Conservation (phyloP, 495 filamentous ascomycete genomes). For the Bacidia rubella region DNA sequence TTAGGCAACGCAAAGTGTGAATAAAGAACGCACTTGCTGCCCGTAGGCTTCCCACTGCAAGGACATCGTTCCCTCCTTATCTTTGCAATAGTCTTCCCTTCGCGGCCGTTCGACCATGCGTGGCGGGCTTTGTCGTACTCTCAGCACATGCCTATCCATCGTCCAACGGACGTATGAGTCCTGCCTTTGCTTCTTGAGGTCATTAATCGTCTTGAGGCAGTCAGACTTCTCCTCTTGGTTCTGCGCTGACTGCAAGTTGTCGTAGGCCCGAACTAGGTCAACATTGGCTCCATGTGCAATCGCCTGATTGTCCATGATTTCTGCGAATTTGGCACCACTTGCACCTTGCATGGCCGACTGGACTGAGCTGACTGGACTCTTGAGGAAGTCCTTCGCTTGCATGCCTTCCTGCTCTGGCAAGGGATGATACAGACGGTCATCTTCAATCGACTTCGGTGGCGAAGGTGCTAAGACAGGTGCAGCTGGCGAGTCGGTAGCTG, state of each 20-base stretch:
- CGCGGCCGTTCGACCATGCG: slow-evolving; percentile 9
- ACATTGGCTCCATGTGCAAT: slow-evolving; percentile 20
- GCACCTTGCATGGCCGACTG: slow-evolving; percentile 15
- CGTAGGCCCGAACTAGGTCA: slow-evolving; percentile 20
- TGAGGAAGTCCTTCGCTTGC: slow-evolving; percentile 15
- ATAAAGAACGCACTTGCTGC: slow-evolving; percentile 21
- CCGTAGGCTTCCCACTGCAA: slow-evolving; percentile 23
- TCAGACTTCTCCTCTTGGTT: slow-evolving; percentile 11
- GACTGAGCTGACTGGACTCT: slow-evolving; percentile 20
- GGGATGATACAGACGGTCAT: slow-evolving; percentile 5
- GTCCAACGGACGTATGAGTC: slow-evolving; percentile 26
- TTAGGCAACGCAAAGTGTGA: neutral
- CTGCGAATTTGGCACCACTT: slow-evolving; percentile 15
- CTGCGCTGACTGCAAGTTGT: slow-evolving; percentile 8
- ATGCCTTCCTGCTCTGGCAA: slow-evolving; percentile 7
- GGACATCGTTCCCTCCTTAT: slow-evolving; percentile 10
- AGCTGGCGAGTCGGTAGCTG: neutral
- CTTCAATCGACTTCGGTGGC: neutral
- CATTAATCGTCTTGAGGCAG: slow-evolving; percentile 12
- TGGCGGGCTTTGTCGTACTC: slow-evolving; percentile 18
- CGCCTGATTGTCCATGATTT: slow-evolving; percentile 18
- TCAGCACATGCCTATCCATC: slow-evolving; percentile 25
- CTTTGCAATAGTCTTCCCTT: slow-evolving; percentile 13
- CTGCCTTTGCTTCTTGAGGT: slow-evolving; percentile 20
- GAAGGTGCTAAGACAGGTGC: slow-evolving; percentile 3